Evolutionary conservation across 2,329 filamentous ascomycete genomes (phyloP).

Genomic region (Thelonectria olida): DNA sequence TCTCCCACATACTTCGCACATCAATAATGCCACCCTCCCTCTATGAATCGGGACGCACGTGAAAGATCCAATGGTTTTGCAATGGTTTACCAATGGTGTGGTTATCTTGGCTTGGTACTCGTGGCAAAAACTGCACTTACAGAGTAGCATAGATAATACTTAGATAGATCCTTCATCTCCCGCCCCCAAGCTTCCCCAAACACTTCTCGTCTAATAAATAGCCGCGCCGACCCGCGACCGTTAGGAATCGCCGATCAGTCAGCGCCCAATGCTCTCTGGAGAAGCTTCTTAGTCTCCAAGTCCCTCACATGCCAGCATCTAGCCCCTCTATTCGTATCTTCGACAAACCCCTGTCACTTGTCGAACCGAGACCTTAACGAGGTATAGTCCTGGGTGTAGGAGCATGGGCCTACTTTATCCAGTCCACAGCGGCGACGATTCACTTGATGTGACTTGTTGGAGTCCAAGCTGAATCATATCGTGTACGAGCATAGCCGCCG

Average conservation of each 20-base stretch:
- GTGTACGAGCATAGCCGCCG: background rate
- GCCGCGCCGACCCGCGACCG: constrained; percentile 9
- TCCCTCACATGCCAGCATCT: background rate
- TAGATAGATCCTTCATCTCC: background rate
- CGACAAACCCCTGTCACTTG: background rate
- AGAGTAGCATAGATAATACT: background rate
- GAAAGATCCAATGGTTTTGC: background rate
- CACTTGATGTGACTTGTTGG: background rate
- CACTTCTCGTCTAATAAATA: background rate
- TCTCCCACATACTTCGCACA: constrained; percentile 2
- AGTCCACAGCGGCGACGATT: constrained; percentile 1
- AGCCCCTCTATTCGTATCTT: background rate
- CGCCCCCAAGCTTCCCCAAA: background rate
- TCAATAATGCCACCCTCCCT: constrained; percentile 11
- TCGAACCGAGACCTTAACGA: constrained; percentile 6
- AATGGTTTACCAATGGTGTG: background rate
- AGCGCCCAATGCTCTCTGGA: constrained; percentile 1
- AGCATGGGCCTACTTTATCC: background rate
- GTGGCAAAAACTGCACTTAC: background rate
- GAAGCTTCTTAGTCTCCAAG: background rate
- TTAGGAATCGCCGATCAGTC: constrained; percentile 8
- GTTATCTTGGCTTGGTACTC: background rate
- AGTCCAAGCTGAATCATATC: background rate
- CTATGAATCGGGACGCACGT: constrained; percentile 8
- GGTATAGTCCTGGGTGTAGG: background rate